Base-by-base conservation (phyloP, 2,329 filamentous ascomycete species). In the Akanthomyces lecanii region DNA sequence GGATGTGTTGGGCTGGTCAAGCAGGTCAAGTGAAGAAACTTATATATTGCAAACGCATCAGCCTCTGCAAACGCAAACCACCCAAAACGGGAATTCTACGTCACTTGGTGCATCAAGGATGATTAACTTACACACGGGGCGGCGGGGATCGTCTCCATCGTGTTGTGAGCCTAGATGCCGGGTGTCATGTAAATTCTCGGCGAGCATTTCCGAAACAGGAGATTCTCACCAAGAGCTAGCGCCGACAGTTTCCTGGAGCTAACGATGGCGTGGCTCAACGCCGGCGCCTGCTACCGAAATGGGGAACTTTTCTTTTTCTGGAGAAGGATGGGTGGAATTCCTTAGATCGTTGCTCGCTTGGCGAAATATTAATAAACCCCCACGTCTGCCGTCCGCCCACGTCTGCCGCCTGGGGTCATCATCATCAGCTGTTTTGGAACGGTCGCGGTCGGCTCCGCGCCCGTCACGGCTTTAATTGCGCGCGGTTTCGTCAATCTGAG, bases 191-290 rank as follows among this genome's bases (percentile, higher is more conserved):
- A 6, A 36, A 51, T 12, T 36, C 45, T 57, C 62, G 62, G 62
- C 62, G 62, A 33, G 42, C n/a, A 61, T 51, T 64, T 40, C 55
- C 25, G 2, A 45, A 64, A 61, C 8, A 36, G 57, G 62, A 30
- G 28, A 60, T 64, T 64, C 33, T 51, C 5, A 8, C 6, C 16
- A 36, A 16, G 25, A 5, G 33, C 47, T 60, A 60, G 57, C 57
- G 57, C 57, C 57, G 57, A 60, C 12, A 8, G n/a, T 51, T 58
- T n/a, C 36, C 57, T 59, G 3, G 45, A 40, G 30, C 55, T 11
- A 23, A 40, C n/a, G 2, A 16, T 23, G 23, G 50, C 6, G 36
- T 6, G 2, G 21, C 1, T 6, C 3, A 10, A 36, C 14, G 21
- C 44, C 56, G 56, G 56, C 56, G 56, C 33, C 12, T 28, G 5